Evolutionary conservation across 2,329 filamentous ascomycete genomes (phyloP), one percentile per base, ranked within the genome.

Genomic region (Mariannaea elegans): DNA sequence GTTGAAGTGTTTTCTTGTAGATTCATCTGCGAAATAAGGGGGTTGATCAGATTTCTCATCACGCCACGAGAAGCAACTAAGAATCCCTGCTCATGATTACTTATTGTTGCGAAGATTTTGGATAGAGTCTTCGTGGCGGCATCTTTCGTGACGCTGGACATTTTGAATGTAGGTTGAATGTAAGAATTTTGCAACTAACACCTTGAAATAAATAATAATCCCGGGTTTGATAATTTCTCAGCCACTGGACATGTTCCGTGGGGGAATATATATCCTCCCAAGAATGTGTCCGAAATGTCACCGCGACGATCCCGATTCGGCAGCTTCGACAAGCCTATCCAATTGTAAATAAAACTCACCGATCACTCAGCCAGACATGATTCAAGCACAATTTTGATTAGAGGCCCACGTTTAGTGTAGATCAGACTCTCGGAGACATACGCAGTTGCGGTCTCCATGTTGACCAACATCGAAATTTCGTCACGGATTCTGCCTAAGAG

Each of bases 1-100:
- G 62, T 73, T 34, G 39, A 44, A 0, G 21, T 51, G 3, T 58
- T 23, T 21, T 56, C 36, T 0, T 50, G 52, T 4, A 76, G 59
- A 0, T 64, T 66, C 69, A 76, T 71, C 29, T 72, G 73, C 1
- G 39, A 8, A 1, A 72, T 21, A 0, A 76, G 51, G 10, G 67
- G 67, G 1, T 34, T 57, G 2, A 66, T 63, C 0, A 75, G 31
- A 1, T 42, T 21, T 1, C 55, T 47, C 53, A 72, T 45, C 8
- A 73, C 39, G 7, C 60, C 63, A 1, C 50, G 59, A 0, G 72
- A 67, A 13, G 61, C 44, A 18, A 36, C 9, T 36, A 49, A 3
- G 36, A 54, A 34, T 3, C 16, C 42, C 41, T 41, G 29, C 34
- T 55, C 39, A 45, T 24, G 24, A n/a, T 49, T 24, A 46, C 41